phyloP scores from a whole-genome alignment of 2,329 filamentous ascomycete genomes.

The Neoscytalidium dimidiatum region DNA sequence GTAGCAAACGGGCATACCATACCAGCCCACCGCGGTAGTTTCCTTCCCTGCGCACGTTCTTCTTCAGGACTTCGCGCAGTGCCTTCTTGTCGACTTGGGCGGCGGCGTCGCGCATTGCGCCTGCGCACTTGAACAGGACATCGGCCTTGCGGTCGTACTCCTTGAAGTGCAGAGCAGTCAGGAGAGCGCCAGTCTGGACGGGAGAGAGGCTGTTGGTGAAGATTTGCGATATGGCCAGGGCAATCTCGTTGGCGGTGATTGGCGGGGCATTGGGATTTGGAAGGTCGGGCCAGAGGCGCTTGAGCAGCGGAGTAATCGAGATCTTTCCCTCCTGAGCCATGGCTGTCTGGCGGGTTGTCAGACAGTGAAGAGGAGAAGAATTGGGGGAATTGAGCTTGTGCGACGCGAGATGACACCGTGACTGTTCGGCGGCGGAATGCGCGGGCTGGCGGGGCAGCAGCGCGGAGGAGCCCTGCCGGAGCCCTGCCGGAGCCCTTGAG shows the following conservation, averaged over 20 bases:
- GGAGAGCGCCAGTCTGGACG: slow-evolving; percentile 80
- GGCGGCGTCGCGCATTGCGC: slow-evolving; percentile 80
- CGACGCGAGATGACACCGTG: not conserved
- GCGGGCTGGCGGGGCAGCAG: slow-evolving; percentile 11
- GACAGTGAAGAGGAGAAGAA: not conserved
- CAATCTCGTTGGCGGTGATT: slow-evolving; percentile 79
- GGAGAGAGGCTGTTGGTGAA: slow-evolving; percentile 89
- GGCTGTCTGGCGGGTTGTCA: slow-evolving; percentile 22
- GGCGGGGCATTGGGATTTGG: slow-evolving; percentile 45
- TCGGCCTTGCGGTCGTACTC: slow-evolving; percentile 80
- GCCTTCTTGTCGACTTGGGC: slow-evolving; percentile 66
- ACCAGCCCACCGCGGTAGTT: slow-evolving; percentile 81
- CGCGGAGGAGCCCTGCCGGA: not conserved
- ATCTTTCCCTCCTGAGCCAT: slow-evolving; percentile 34
- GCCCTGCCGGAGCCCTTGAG: no score
- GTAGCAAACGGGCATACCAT: slow-evolving; percentile 40
- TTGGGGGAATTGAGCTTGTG: not conserved
- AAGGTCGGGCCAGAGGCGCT: slow-evolving; percentile 66
- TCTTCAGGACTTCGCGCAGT: slow-evolving; percentile 63
- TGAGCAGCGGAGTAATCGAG: slow-evolving; percentile 70
- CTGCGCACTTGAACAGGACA: slow-evolving; percentile 82
- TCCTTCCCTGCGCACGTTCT: slow-evolving; percentile 66
- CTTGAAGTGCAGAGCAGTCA: slow-evolving; percentile 92
- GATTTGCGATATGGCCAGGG: slow-evolving; percentile 84
- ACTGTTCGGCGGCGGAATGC: slow-evolving; percentile 5